Base-by-base conservation (phyloP, 2,329 filamentous ascomycete genomes). In the Pestalotiopsis sp. region DNA sequence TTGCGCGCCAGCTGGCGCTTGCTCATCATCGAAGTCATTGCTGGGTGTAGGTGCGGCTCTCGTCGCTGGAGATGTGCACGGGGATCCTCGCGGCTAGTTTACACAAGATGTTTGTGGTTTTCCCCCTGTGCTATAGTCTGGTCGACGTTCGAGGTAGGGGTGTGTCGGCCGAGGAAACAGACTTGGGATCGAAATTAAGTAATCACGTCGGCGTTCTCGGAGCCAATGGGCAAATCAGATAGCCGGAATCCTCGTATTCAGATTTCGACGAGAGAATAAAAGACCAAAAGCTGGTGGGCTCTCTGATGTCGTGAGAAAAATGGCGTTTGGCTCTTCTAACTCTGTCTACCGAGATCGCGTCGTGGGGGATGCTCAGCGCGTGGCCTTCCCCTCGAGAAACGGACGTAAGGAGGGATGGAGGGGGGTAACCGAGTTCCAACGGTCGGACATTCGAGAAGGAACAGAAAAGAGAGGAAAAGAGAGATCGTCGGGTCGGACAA, bases 1-100 rank as follows among this genome's bases (percentile, higher is more conserved):
- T 99, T 98, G 82, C 96, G 95, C 86, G 93, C 94, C 87, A 98
- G 95, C 84, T 98, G 94, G 82, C 96, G 94, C 88, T 98, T 99
- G 86, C 91, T 97, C 80, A 97, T 86, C 59, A 90, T 86, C 67
- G 88, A 87, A 68, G 93, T 88, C 93, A 95, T 96, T 62, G 65
- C 71, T 52, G 14, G 45, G 20, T n/a, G 38, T 38, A 63, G 31
- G 13, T 27, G n/a, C 13, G 13, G 31, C 3, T 41, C 13, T 23
- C 13, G 13, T 38, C 6, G 17, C 27, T 13, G 11, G 23, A 63
- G 14, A 56, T 38, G 4, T 17, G 39, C 49, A 20, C 23, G n/a
- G 56, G 57, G 27, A 4, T 52, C 9, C 13, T 39, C 31, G 52
- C 52, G 56, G 57, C 65, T 49, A 27, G 31, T 39, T 23, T 23